Base-by-base conservation (phyloP, 441 rosid genomes). In the Populus trichocarpa region DNA sequence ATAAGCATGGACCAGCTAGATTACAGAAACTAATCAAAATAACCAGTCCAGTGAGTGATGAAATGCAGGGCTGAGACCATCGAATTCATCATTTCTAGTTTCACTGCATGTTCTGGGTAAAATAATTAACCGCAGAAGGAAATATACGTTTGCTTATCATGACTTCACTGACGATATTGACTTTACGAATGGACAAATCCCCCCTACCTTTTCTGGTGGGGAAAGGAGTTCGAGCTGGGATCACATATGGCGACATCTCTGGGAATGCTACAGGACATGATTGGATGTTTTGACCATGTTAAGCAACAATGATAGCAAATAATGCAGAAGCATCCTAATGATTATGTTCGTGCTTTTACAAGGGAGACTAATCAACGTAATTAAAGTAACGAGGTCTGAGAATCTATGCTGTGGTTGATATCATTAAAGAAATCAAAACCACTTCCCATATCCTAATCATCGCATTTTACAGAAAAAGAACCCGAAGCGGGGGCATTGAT, bases 321-420 rank as follows among this genome's bases (percentile, higher is more conserved):
- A 57, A 80, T 57, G 65, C 30, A 65, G 78, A 77, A 74, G 80
- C 64, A 76, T 53, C n/a, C 12, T 38, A 73, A 88, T 88, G 81
- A 88, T 86, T 81, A 59, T 85, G 88, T 77, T 81, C 16, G 3
- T 36, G 46, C 84, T 80, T 80, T 79, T 75, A 84, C 81, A 23
- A 75, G 71, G 23, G 69, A 74, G 78, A 72, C 71, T 74, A 53
- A 18, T 53, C 22, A 76, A 82, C 71, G 63, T 66, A 64, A 80
- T 75, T 74, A 74, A 69, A 73, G 84, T 12, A 22, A 46, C 5
- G 59, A 77, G 70, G 69, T 8, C 74, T 16, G 8, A 23, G 10
- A 69, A 33, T 70, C 69, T 66, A 16, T 30, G 50, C 78, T 22
- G 30, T 66, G n/a, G 63, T 5, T 38, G 35, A 7, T 35, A 35